phyloP scores from a whole-genome alignment of 108 stramenopile genomes.

The Poteriospumella lacustris region DNA sequence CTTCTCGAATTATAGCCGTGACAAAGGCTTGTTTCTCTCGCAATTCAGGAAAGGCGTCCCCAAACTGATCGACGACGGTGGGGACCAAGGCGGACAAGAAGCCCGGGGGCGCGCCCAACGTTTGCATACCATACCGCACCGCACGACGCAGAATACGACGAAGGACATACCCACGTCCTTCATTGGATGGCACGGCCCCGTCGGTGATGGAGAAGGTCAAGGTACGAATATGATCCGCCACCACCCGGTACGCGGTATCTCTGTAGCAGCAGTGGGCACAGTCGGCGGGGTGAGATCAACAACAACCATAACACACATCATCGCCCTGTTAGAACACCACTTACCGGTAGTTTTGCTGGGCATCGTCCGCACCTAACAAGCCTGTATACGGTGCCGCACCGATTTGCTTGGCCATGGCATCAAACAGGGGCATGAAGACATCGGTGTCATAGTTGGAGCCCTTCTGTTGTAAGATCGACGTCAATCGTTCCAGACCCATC shows the following conservation, averaged over 20 bases:
- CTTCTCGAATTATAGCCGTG: slow-evolving; percentile 37
- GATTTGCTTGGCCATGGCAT: slow-evolving; percentile 27
- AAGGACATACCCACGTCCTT: slow-evolving; percentile 50
- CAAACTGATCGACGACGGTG: slow-evolving; percentile 37
- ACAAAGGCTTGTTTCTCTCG: slow-evolving; percentile 35
- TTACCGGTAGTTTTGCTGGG: neutral
- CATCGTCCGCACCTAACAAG: slow-evolving; percentile 38
- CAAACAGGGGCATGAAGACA: slow-evolving; percentile 41
- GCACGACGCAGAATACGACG: slow-evolving; percentile 49
- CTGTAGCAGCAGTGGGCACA: slow-evolving; percentile 20
- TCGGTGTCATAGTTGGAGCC: slow-evolving; percentile 52
- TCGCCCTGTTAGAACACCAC: slow-evolving; percentile 23
- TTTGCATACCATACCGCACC: slow-evolving; percentile 49
- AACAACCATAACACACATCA: no score
- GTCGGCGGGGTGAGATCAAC: no score
- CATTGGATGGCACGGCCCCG: slow-evolving; percentile 49
- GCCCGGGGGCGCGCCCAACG: slow-evolving; percentile 37
- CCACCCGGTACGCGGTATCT: slow-evolving; percentile 51
- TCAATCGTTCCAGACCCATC: slow-evolving; percentile 49
- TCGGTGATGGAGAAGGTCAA: slow-evolving; percentile 50
- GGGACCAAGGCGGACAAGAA: slow-evolving; percentile 50
- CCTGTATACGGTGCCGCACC: slow-evolving; percentile 37
- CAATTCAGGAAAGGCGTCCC: slow-evolving; percentile 40
- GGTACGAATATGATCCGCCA: slow-evolving; percentile 49
- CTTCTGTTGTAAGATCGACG: slow-evolving; percentile 39